Conservation (phyloP, 805 yeast genomes). For the Candida ponderosae region DNA sequence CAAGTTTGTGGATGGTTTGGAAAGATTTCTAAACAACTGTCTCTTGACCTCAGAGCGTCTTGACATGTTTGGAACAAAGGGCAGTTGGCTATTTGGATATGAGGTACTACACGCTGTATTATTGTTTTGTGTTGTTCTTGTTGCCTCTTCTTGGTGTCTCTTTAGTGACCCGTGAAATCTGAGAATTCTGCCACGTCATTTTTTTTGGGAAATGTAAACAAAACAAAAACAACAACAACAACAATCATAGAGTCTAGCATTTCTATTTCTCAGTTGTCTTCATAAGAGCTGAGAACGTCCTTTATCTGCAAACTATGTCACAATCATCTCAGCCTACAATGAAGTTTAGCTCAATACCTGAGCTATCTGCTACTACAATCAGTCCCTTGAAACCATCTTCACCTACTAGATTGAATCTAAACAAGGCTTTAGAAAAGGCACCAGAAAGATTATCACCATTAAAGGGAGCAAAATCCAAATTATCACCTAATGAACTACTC, state of each 20-base stretch:
- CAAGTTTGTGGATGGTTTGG: slow-evolving; percentile 12
- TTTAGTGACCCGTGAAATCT: background rate
- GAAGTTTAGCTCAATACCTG: slow-evolving; percentile 5
- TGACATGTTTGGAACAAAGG: background rate
- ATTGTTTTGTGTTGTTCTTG: no score
- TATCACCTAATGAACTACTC: slow-evolving; percentile 10
- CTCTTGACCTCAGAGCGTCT: slow-evolving; percentile 11
- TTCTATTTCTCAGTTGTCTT: no score
- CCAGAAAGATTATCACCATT: slow-evolving; percentile 19
- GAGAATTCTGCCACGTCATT: background rate
- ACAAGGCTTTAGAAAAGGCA: slow-evolving; percentile 8
- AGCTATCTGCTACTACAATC: slow-evolving; percentile 5
- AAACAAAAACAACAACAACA: no score
- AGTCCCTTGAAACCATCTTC: slow-evolving; percentile 8
- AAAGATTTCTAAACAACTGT: slow-evolving; percentile 16
- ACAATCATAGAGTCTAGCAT: no score
- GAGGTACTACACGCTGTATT: no score
- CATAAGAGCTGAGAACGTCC: no score
- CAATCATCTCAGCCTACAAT: no score
- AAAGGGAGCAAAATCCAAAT: slow-evolving; percentile 11
- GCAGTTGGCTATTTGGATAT: background rate
- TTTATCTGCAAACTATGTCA: no score
- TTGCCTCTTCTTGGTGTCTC: no score
- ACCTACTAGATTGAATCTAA: background rate
- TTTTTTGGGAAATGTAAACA: background rate